phyloP scores from a whole-genome alignment of 2,329 filamentous ascomycete genomes.

The Annulohypoxylon truncatum region DNA sequence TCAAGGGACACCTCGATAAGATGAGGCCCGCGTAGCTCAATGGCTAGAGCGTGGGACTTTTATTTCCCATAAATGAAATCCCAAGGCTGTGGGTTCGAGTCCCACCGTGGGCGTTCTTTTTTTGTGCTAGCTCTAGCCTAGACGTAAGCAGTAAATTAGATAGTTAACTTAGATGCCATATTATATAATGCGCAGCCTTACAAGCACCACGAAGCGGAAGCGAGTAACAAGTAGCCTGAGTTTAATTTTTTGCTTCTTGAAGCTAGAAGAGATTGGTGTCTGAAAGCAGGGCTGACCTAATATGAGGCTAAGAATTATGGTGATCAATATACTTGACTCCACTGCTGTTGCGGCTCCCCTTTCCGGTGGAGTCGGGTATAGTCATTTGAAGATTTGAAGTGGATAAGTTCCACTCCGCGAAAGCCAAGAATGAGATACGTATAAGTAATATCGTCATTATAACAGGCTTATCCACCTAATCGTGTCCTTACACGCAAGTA shows the following conservation, averaged over 20 bases:
- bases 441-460: not conserved
- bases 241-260: not conserved
- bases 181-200: too few species aligned
- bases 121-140: not conserved
- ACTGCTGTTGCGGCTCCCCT: not conserved
- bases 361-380: not conserved
- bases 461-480: not conserved
- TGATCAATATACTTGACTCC: not conserved
- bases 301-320: not conserved
- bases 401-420: not conserved
- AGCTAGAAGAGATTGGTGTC: not conserved
- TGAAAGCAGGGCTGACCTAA: not conserved
- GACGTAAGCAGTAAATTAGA: too few species aligned
- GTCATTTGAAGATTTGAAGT: not conserved
- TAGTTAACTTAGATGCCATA: not conserved
- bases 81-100: conserved; percentile 33
- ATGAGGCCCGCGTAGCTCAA: conserved; percentile 29
- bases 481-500: not conserved
- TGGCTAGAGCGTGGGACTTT: conserved; percentile 30
- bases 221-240: too few species aligned
- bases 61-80: not conserved
- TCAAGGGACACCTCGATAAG: too few species aligned
- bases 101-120: conserved; percentile 16
- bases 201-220: too few species aligned
- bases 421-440: not conserved